These are phyloP conservation scores for Ophiobolus disseminans DNA, from an alignment of 2,329 filamentous ascomycete genomes.

Conservation along the genomic window DNA sequence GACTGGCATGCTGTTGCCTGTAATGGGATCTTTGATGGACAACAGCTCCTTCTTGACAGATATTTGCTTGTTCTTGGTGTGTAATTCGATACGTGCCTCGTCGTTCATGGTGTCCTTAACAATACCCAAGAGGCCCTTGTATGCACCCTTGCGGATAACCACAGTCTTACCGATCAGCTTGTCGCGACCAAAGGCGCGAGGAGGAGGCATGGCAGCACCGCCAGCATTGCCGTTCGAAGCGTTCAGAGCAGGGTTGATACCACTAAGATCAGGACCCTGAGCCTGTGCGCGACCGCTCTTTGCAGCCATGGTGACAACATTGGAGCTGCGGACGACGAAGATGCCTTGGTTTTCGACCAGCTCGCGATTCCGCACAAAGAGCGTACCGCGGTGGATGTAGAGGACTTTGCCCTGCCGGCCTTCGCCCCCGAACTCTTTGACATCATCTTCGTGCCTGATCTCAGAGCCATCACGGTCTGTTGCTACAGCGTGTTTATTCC, in stretches of 20 bases:
- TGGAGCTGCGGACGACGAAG: slow-evolving; percentile 84
- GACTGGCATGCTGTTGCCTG: slow-evolving; percentile 79
- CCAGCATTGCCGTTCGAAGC: slow-evolving; percentile 61
- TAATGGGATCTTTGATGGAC: slow-evolving; percentile 81
- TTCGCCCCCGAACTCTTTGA: slow-evolving; percentile 88
- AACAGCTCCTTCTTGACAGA: slow-evolving; percentile 82
- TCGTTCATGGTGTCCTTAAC: slow-evolving; percentile 93
- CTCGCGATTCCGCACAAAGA: slow-evolving; percentile 86
- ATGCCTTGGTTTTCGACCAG: slow-evolving; percentile 87
- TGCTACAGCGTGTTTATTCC: slow-evolving; percentile 83
- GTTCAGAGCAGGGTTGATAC: slow-evolving; percentile 87
- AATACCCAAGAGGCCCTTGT: slow-evolving; percentile 92
- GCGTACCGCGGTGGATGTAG: slow-evolving; percentile 90
- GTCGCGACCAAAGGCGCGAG: slow-evolving; percentile 78
- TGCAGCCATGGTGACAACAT: slow-evolving; percentile 89
- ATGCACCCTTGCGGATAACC: slow-evolving; percentile 82
- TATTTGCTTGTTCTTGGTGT: slow-evolving; percentile 92
- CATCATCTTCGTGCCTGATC: slow-evolving; percentile 87
- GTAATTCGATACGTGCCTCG: slow-evolving; percentile 87
- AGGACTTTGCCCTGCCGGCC: slow-evolving; percentile 86
- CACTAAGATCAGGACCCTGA: slow-evolving; percentile 78
- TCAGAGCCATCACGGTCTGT: slow-evolving; percentile 93
- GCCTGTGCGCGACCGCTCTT: slow-evolving; percentile 83
- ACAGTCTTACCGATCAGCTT: slow-evolving; percentile 90
- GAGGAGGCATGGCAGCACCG: slow-evolving; percentile 66